phyloP scores from a whole-genome alignment of 2,329 filamentous ascomycete genomes.

The Laburnicola sp. region DNA sequence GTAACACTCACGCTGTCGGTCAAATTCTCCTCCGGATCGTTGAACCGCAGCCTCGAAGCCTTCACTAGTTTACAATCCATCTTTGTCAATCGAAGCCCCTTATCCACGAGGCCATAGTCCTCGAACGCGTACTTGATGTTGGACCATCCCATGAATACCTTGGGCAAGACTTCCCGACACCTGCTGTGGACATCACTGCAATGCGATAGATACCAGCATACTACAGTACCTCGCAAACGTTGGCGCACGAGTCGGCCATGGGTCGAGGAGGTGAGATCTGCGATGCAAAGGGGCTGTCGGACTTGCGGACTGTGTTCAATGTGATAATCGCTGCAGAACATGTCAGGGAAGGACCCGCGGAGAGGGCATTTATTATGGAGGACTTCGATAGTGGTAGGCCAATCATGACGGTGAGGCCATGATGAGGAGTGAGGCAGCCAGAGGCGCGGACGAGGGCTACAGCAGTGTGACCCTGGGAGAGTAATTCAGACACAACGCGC shows the following conservation, averaged over 20 bases:
- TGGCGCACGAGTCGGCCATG: conserved; percentile 16
- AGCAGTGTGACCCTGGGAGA: too few relatives aligned
- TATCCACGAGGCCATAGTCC: conserved; percentile 13
- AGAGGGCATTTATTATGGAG: too few relatives aligned
- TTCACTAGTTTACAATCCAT: conserved; percentile 19
- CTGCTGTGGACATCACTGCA: conserved; percentile 20
- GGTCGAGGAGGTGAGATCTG: too few relatives aligned
- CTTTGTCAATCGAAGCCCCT: conserved; percentile 15
- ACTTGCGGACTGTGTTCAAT: too few relatives aligned
- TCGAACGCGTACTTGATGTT: conserved; percentile 20
- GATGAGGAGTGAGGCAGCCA: too few relatives aligned
- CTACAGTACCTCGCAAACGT: conserved; percentile 16
- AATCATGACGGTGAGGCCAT: too few relatives aligned
- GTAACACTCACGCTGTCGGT: conserved; percentile 10
- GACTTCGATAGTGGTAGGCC: too few relatives aligned
- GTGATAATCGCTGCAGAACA: too few relatives aligned
- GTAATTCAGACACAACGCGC: too few relatives aligned
- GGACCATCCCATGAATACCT: conserved; percentile 15
- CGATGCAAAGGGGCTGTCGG: too few relatives aligned
- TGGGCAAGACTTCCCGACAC: conserved; percentile 17
- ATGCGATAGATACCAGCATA: conserved; percentile 16
- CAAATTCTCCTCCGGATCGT: conserved; percentile 12
- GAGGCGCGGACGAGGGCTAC: too few relatives aligned
- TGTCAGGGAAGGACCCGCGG: too few relatives aligned
- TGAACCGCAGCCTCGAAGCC: conserved; percentile 13